Conservation (phyloP, 371 early-diverging fungal genomes). For the Haplosporangium sp. region DNA sequence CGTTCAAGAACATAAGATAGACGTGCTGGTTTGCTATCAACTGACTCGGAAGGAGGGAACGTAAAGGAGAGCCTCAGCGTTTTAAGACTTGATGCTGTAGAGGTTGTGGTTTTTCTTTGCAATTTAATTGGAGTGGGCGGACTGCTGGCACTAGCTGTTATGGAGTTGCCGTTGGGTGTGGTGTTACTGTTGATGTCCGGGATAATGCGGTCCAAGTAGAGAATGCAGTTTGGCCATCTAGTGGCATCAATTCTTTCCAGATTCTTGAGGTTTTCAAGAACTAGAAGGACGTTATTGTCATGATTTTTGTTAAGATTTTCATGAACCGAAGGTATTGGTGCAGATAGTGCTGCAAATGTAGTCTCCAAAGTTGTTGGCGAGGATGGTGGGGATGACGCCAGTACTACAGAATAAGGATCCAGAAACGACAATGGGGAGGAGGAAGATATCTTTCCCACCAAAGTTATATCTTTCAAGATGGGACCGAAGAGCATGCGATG, state of each 20-base stretch:
- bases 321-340: background rate
- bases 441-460: conserved; percentile 6
- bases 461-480: conserved; percentile 22
- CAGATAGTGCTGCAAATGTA: background rate
- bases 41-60: conserved; percentile 20
- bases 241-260: conserved; percentile 29
- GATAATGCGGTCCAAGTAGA: conserved; percentile 22
- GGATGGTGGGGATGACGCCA: background rate
- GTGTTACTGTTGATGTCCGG: background rate
- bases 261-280: conserved; percentile 22
- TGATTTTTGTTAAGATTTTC: background rate
- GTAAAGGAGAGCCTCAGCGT: conserved; percentile 22
- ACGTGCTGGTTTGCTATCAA: conserved; percentile 13
- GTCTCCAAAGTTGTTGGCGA: background rate
- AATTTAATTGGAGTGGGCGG: background rate
- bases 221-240: conserved; percentile 28
- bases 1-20: conserved; percentile 22
- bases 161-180: background rate
- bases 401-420: background rate
- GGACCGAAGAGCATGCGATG: conserved; percentile 47
- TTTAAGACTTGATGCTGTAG: conserved; percentile 5
- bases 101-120: background rate
- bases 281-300: conserved; percentile 1
- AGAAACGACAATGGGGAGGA: background rate
- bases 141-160: background rate